Conservation (phyloP, 2,329 filamentous ascomycete genomes). For the Pseudopyricularia javanii region DNA sequence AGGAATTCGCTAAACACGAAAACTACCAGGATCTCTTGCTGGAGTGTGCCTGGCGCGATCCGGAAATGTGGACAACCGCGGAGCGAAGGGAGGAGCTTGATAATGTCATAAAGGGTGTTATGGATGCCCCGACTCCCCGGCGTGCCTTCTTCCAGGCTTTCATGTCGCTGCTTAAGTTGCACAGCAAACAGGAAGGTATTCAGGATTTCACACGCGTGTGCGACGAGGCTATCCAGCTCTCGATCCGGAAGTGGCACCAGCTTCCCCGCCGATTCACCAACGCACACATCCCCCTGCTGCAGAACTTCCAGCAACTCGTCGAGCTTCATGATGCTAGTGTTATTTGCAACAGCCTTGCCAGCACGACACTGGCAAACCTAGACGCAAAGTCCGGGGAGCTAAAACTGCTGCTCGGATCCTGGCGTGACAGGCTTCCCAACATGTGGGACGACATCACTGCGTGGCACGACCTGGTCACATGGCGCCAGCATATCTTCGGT, state of each 20-base stretch:
- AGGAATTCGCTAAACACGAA: conserved; percentile 97
- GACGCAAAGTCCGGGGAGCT: conserved; percentile 93
- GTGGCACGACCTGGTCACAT: conserved; percentile 99
- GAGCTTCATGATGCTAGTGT: conserved; percentile 96
- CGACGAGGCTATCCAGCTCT: conserved; percentile 94
- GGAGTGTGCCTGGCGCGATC: conserved; percentile 90
- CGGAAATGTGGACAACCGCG: conserved; percentile 84
- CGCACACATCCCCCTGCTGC: conserved; percentile 84
- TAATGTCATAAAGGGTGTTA: conserved; percentile 88
- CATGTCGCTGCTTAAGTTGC: conserved; percentile 89
- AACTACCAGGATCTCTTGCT: conserved; percentile 94
- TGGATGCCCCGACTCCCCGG: conserved; percentile 89
- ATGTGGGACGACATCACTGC: conserved; percentile 99
- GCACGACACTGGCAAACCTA: conserved; percentile 73
- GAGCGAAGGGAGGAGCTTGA: conserved; percentile 85
- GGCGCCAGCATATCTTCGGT: conserved; percentile 97
- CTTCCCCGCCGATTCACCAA: conserved; percentile 88
- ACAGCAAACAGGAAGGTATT: conserved; percentile 71
- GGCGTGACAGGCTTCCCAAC: conserved; percentile 91
- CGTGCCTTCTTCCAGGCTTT: conserved; percentile 97
- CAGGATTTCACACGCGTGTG: conserved; percentile 81
- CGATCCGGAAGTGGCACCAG: conserved; percentile 97
- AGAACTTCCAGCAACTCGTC: conserved; percentile 96
- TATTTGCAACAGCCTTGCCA: conserved; percentile 81
- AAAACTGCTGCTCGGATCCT: conserved; percentile 84